Evolutionary conservation across 2,329 filamentous ascomycete genomes (phyloP).

Genomic region (Truncatella angustata): DNA sequence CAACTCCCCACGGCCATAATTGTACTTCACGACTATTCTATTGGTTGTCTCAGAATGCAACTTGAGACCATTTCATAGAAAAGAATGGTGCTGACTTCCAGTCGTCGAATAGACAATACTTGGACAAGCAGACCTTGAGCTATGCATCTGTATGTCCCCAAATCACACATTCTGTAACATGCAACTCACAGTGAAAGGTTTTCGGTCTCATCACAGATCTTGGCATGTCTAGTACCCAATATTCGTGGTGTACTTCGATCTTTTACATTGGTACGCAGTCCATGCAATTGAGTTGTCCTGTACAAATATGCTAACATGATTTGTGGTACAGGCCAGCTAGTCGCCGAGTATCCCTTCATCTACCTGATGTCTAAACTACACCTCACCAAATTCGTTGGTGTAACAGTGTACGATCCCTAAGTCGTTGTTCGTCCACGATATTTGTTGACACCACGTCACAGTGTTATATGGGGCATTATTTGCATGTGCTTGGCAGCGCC

Average conservation of each 20-base stretch:
- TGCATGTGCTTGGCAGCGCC: constrained; percentile 44
- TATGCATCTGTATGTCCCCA: constrained; percentile 37
- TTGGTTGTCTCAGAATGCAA: too few species aligned
- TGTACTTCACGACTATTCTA: too few species aligned
- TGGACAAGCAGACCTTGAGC: constrained; percentile 48
- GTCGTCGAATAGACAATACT: too few species aligned
- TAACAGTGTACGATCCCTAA: constrained; percentile 35
- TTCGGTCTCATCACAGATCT: constrained; percentile 46
- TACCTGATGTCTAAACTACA: constrained; percentile 49
- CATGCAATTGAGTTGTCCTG: background rate
- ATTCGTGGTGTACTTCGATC: constrained; percentile 46
- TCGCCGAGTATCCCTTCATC: constrained; percentile 48
- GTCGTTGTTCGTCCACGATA: background rate
- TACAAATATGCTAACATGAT: constrained; percentile 19
- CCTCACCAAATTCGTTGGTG: constrained; percentile 48
- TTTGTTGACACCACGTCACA: constrained; percentile 9
- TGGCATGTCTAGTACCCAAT: constrained; percentile 40
- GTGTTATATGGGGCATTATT: constrained; percentile 40
- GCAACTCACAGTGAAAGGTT: background rate
- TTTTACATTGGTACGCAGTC: constrained; percentile 37
- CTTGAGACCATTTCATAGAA: too few species aligned
- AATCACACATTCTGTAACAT: background rate
- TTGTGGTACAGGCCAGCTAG: constrained; percentile 29
- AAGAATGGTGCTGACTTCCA: too few species aligned
- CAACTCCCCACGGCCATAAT: too few species aligned